Evolutionary conservation across 345 rosid species (phyloP).

Genomic region (Mallotus nudiflorus): DNA sequence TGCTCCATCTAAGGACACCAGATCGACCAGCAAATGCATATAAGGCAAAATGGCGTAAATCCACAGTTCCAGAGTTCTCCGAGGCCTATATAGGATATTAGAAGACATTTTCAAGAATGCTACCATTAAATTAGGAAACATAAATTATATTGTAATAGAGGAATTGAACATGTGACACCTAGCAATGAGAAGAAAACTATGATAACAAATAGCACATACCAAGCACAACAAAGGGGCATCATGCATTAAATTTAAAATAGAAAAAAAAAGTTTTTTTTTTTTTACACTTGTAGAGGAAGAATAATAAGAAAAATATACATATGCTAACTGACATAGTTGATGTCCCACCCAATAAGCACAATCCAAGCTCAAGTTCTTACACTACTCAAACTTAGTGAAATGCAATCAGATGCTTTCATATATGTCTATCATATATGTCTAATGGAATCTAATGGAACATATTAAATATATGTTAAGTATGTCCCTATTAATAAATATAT

Average conservation of each 20-base stretch:
- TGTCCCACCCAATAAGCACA: too few species aligned
- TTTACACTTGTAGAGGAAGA: neutral
- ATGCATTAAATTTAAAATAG: neutral
- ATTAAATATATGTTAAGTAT: too few species aligned
- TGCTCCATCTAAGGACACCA: slow-evolving; percentile 79
- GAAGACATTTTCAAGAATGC: neutral
- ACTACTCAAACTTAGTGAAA: too few species aligned
- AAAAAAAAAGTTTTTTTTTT: neutral
- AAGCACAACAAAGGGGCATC: neutral
- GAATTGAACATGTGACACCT: neutral
- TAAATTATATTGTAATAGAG: neutral
- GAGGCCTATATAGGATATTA: slow-evolving; percentile 49
- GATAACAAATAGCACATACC: neutral
- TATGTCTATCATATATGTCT: too few species aligned
- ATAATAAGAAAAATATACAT: neutral
- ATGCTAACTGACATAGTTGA: neutral
- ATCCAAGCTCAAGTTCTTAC: too few species aligned
- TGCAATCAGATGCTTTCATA: too few species aligned
- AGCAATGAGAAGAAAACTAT: neutral
- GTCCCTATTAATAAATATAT: neutral
- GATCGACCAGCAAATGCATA: slow-evolving; percentile 84
- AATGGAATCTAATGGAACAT: neutral
- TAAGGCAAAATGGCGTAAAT: slow-evolving; percentile 88
- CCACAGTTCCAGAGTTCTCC: slow-evolving; percentile 66
- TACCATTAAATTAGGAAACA: too few species aligned